Evolutionary conservation across 1,139 yeast genomes (phyloP).

Genomic region (Candida buenavistaensis): DNA sequence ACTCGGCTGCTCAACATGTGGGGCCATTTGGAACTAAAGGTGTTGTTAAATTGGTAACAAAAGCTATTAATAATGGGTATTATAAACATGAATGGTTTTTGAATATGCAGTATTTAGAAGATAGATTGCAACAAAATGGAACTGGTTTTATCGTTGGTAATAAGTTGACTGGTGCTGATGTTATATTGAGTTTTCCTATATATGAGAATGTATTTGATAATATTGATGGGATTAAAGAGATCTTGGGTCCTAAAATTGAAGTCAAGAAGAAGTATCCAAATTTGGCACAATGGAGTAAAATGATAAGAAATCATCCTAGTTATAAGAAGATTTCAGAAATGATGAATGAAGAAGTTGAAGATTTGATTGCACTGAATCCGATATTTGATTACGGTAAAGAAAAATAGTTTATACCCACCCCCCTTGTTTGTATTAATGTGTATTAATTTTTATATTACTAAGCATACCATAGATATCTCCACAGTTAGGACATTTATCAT

Average conservation of each 20-base stretch:
- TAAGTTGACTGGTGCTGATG: conserved; percentile 59
- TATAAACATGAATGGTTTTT: conserved; percentile 40
- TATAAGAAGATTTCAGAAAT: conserved; percentile 28
- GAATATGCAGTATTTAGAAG: conserved; percentile 44
- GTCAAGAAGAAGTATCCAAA: conserved; percentile 29
- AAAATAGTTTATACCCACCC: background rate
- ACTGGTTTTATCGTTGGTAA: conserved; percentile 57
- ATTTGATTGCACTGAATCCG: conserved; percentile 15
- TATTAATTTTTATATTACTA: too few species aligned
- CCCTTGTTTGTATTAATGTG: too few species aligned
- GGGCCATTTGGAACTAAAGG: conserved; percentile 51
- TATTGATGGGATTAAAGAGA: conserved; percentile 34
- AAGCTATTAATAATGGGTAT: conserved; percentile 42
- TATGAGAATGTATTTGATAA: conserved; percentile 45
- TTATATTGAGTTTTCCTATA: conserved; percentile 49
- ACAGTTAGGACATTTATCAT: too few species aligned
- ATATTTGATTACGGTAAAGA: conserved; percentile 13
- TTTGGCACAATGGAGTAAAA: conserved; percentile 39
- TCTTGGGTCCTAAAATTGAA: conserved; percentile 34
- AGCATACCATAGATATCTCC: too few species aligned
- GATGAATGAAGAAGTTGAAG: conserved; percentile 30
- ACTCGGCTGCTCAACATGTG: conserved; percentile 34
- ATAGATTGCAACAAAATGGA: conserved; percentile 35
- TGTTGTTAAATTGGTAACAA: conserved; percentile 39
- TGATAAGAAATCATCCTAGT: conserved; percentile 30